These are phyloP conservation scores for Nitzschia sp. DNA, from an alignment of 108 stramenopile species.

Conservation along the genomic window DNA sequence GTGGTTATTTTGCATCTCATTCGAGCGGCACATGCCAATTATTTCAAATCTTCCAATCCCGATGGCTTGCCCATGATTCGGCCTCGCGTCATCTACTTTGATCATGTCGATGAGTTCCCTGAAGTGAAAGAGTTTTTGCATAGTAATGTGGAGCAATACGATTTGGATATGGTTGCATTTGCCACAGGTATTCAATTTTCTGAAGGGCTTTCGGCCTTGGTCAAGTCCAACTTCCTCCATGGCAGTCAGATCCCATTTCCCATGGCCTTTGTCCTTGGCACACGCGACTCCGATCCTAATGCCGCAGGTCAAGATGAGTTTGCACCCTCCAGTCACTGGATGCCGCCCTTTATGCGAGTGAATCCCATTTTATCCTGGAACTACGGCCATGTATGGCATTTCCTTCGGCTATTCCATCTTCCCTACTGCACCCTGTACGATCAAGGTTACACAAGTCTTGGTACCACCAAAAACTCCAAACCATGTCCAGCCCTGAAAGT, in stretches of 20 bases:
- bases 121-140: slow-evolving; percentile 59
- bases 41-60: slow-evolving; percentile 29
- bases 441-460: slow-evolving; percentile 94
- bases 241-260: slow-evolving; percentile 42
- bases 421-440: slow-evolving; percentile 96
- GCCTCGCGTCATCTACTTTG: slow-evolving; percentile 81
- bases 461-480: slow-evolving; percentile 84
- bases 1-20: slow-evolving; percentile 92
- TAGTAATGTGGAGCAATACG: slow-evolving; percentile 70
- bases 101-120: slow-evolving; percentile 79
- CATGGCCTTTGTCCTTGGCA: slow-evolving; percentile 94
- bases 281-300: slow-evolving; percentile 92
- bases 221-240: slow-evolving; percentile 44
- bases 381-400: slow-evolving; percentile 92
- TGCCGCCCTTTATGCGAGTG: slow-evolving; percentile 98
- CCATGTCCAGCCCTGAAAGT: slow-evolving; percentile 89
- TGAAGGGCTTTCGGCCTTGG: slow-evolving; percentile 66
- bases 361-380: slow-evolving; percentile 95
- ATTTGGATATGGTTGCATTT: slow-evolving; percentile 89
- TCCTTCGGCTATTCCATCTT: slow-evolving; percentile 80
- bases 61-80: slow-evolving; percentile 33
- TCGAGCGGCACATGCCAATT: slow-evolving; percentile 86
- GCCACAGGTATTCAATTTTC: slow-evolving; percentile 57
- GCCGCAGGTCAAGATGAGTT: slow-evolving; percentile 76
- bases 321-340: slow-evolving; percentile 79